These are phyloP conservation scores for Colletotrichum nymphaeae DNA, from an alignment of 2,329 filamentous ascomycete species.

Conservation along the genomic window DNA sequence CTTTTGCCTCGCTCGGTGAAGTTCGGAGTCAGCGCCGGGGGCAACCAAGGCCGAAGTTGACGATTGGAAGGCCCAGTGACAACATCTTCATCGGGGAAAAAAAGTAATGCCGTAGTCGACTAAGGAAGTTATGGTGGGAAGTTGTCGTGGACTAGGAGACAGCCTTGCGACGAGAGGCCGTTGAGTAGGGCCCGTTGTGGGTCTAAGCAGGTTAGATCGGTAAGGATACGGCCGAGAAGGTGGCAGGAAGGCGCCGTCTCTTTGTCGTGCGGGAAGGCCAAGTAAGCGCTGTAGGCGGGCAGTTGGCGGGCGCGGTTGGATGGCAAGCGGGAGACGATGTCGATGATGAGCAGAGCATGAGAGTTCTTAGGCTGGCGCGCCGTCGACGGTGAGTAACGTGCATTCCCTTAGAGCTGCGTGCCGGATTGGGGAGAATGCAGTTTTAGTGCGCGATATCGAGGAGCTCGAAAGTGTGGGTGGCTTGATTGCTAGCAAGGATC, in stretches of 20 bases:
- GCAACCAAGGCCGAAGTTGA: not conserved
- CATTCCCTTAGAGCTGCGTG: conserved; percentile 26
- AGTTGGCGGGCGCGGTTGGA: conserved; percentile 9
- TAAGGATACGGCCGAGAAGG: conserved; percentile 33
- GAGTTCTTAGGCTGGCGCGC: conserved; percentile 15
- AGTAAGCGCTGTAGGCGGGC: conserved; percentile 21
- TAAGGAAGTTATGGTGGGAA: not conserved
- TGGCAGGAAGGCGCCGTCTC: conserved; percentile 33
- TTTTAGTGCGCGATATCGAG: conserved; percentile 17
- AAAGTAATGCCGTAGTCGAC: conserved; percentile 11
- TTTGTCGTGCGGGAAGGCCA: conserved; percentile 33
- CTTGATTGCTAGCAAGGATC: conserved; percentile 23
- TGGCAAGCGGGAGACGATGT: conserved; percentile 16
- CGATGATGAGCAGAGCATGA: conserved; percentile 19
- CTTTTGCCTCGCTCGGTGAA: not conserved
- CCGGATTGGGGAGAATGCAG: conserved; percentile 31
- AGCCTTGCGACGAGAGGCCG: conserved; percentile 22
- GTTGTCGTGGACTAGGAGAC: conserved; percentile 9
- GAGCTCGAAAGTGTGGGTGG: conserved; percentile 1
- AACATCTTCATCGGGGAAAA: conserved; percentile 18
- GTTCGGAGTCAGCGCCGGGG: not conserved
- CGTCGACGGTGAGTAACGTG: conserved; percentile 21
- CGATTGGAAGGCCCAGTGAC: not conserved
- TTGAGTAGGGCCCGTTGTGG: conserved; percentile 31
- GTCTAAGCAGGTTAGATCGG: conserved; percentile 9